A percentile compares a stretch with the other conserved stretches of the same genome.
Evolutionary conservation across 495 filamentous ascomycete genomes (phyloP).

Genomic region (Penicillium simplicissimum): DNA sequence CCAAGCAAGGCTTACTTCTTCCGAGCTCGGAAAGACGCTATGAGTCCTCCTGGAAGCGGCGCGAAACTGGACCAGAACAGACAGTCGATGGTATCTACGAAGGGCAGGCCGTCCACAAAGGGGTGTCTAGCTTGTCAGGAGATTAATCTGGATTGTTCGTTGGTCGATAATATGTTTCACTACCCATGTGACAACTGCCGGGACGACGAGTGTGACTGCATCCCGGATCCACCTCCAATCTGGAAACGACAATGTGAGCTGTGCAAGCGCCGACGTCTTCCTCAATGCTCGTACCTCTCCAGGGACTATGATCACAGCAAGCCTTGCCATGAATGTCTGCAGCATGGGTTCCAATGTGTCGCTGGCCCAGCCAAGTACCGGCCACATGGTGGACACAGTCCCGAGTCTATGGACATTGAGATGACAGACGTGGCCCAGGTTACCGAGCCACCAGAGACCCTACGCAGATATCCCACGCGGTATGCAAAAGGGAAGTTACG

Average conservation of each 20-base stretch:
- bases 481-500: background rate
- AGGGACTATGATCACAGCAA: conserved; percentile 8
- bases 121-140: conserved; percentile 6
- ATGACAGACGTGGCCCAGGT: background rate
- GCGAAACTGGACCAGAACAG: background rate
- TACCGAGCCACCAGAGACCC: background rate
- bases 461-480: background rate
- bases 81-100: background rate
- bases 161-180: background rate
- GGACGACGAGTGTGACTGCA: conserved; percentile 7
- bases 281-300: conserved; percentile 4
- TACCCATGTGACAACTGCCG: conserved; percentile 10
- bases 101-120: background rate
- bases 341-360: conserved; percentile 11
- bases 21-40: background rate
- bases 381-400: background rate
- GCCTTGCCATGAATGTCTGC: background rate
- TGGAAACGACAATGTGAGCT: conserved; percentile 12
- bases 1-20: background rate
- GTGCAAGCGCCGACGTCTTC: background rate
- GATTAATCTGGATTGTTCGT: conserved; percentile 1
- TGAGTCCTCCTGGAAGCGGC: background rate
- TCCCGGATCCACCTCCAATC: background rate
- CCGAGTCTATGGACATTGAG: background rate
- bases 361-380: conserved; percentile 4